phyloP scores from a whole-genome alignment of 1,139 yeast species.

The Lodderomyces theae region DNA sequence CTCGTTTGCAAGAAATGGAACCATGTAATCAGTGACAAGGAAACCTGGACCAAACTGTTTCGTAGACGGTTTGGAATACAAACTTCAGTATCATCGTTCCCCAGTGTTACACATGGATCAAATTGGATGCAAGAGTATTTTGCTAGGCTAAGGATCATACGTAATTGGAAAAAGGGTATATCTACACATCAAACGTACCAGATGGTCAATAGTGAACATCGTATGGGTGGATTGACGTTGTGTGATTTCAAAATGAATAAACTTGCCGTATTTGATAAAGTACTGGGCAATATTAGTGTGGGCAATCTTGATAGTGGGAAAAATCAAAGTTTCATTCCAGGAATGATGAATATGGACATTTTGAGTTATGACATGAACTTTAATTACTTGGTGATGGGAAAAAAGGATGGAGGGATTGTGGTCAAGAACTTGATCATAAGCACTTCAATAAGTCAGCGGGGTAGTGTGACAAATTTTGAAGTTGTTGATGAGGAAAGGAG shows the following conservation, averaged over 20 bases:
- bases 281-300: conserved; percentile 36
- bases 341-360: conserved; percentile 21
- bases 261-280: conserved; percentile 31
- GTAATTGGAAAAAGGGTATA: conserved; percentile 53
- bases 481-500: conserved; percentile 8
- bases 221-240: conserved; percentile 27
- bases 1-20: conserved; percentile 56
- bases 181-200: conserved; percentile 31
- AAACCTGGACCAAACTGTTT: conserved; percentile 62
- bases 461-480: conserved; percentile 22
- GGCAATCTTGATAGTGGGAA: conserved; percentile 42
- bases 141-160: conserved; percentile 39
- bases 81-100: conserved; percentile 55
- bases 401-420: conserved; percentile 27
- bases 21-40: conserved; percentile 51
- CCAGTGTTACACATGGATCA: conserved; percentile 54
- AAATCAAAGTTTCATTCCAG: conserved; percentile 41
- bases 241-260: conserved; percentile 38
- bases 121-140: conserved; percentile 58
- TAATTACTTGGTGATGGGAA: conserved; percentile 34
- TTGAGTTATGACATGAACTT: conserved; percentile 29
- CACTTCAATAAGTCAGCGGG: conserved; percentile 28
- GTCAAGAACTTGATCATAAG: conserved; percentile 35
- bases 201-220: conserved; percentile 27
- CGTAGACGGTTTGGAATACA: conserved; percentile 41